Base-by-base conservation (phyloP, 192 early-diverging fungal genomes). In the Coemansia sp. region DNA sequence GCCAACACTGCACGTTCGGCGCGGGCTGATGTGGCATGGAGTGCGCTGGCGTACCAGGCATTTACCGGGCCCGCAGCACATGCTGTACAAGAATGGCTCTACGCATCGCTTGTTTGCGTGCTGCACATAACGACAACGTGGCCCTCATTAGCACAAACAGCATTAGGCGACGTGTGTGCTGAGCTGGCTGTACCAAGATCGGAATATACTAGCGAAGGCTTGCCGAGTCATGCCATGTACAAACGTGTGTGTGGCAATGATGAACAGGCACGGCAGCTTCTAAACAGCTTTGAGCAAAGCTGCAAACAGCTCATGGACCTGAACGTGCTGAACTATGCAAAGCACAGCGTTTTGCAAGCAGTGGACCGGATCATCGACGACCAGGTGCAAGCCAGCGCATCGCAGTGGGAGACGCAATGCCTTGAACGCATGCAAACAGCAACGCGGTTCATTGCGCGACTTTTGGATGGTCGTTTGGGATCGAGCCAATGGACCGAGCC, bases 31-130 rank as follows among this genome's bases (percentile, higher is more conserved):
- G 22, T 43, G 25, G 71, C 60, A 3, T 79, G 76, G 76, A 35
- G 56, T 21, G 63, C 76, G 19, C 61, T 79, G 41, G 48, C 68
- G 8, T 62, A 45, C 47, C 51, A 61, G 26, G 14, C 58, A 9
- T 59, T 73, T 17, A 67, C 47, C 23, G 21, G 16, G 0, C 35
- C n/a, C 3, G 45, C 61, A n/a, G 29, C 53, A 4, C 35, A n/a
- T 2, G 49, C 43, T 56, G 29, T 73, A 7, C 56, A 73, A 25
- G 61, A 66, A 14, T 79, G 76, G 76, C 21, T 69, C 43, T 57
- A 59, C 23, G 5, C 11, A 37, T 45, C 64, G 19, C 53, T 68
- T 9, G 43, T 25, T 22, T 69, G 63, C 25, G 21, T 79, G 12
- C 7, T 68, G 56, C 59, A 43, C 10, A 25, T 72, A 19, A 31